These are phyloP conservation scores for Corchorus capsularis DNA, from an alignment of 345 rosid species.

Conservation along the genomic window DNA sequence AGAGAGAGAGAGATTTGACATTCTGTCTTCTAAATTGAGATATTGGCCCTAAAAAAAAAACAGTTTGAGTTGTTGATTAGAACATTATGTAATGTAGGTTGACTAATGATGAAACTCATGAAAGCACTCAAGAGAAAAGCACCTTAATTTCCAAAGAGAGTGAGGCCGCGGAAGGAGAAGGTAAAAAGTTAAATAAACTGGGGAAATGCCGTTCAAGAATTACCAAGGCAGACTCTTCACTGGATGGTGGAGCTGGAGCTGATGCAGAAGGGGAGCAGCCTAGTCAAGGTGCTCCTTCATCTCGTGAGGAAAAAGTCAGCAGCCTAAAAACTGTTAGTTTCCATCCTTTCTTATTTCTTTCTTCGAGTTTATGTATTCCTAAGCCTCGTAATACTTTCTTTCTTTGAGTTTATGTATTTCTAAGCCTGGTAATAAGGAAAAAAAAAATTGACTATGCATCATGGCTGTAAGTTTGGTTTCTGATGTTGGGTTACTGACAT, in stretches of 20 bases:
- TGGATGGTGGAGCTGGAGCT: conserved; percentile 76
- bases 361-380: neutral
- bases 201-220: conserved; percentile 73
- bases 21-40: neutral
- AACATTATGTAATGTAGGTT: conserved; percentile 37
- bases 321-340: conserved; percentile 89
- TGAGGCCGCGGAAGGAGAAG: conserved; percentile 60
- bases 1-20: neutral
- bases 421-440: neutral
- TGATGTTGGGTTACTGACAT: neutral
- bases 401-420: neutral
- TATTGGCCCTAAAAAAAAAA: too few species aligned
- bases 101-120: conserved; percentile 37
- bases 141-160: conserved; percentile 46
- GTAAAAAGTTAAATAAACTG: conserved; percentile 49
- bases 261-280: conserved; percentile 80
- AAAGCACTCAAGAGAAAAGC: conserved; percentile 59
- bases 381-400: neutral
- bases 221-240: conserved; percentile 56
- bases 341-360: neutral
- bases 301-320: conserved; percentile 95
- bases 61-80: neutral
- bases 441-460: conserved; percentile 3
- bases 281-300: conserved; percentile 60
- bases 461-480: neutral